Evolutionary conservation across 2,329 filamentous ascomycete species (phyloP), one percentile per base, ranked within the genome.

Genomic region (Cercospora berteroae): DNA sequence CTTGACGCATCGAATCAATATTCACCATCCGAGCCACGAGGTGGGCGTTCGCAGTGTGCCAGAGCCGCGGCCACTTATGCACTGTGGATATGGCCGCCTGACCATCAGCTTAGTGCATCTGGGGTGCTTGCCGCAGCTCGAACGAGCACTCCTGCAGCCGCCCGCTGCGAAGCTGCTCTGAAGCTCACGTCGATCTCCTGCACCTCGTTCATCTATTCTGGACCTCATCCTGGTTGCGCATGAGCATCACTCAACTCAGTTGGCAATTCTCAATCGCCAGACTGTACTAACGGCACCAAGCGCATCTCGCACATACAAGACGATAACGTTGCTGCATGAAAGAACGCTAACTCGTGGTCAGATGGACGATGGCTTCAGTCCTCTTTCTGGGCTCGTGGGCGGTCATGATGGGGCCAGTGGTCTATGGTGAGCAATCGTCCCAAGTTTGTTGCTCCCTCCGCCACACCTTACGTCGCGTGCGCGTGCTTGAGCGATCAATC

Each of bases 341-440:
- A 65, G 58, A 75, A 72, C 79, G 79, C 79, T 79, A 81, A 83
- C 74, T 52, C 69, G 29, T 72, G 71, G 63, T 78, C 80, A 98
- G 95, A 84, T 99, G 95, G 95, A 93, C 94, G 60, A 89, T 97
- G 79, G 95, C 94, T 64, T 97, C 94, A 59, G 78, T 91, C 59
- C 86, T 99, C 72, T 98, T 98, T 83, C 86, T 98, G 75, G 87
- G 88, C 74, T 97, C 94, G 74, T 99, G 95, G 86, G 93, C 93
- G 27, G 92, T 94, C 73, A 87, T 98, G 82, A 96, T 97, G 92
- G 95, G 95, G 64, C 94, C 92, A 39, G 85, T 89, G 81, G 85
- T 88, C 73, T 99, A 98, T 80, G 80, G 83, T 82, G 76, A 80
- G 81, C 75, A 67, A 63, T 57, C 66, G 29, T 23, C 66, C 44